Percentiles rank a stretch among this genome's conserved stretches.
Conservation (phyloP, 2,329 filamentous ascomycete genomes). For the Aspergillus tubingensis region DNA sequence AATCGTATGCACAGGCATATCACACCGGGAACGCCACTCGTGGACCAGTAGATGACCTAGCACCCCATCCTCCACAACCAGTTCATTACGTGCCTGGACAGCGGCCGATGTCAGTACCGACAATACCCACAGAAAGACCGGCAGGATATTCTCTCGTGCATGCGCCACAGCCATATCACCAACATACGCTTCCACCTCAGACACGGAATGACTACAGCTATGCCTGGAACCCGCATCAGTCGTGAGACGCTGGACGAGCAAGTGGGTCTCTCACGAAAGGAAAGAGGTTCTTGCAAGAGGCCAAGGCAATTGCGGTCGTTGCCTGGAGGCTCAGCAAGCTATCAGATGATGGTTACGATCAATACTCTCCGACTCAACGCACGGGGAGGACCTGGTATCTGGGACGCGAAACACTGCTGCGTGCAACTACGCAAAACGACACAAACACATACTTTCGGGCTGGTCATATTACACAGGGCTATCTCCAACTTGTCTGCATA, state of each 20-base stretch:
- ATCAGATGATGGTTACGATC: not conserved
- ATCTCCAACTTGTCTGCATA: not conserved
- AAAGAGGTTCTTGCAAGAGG: not conserved
- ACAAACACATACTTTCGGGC: not conserved
- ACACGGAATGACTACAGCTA: conserved; percentile 20
- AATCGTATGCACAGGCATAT: conserved; percentile 26
- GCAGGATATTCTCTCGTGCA: conserved; percentile 19
- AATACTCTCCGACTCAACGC: not conserved
- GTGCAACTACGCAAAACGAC: not conserved
- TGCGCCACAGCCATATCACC: conserved; percentile 16
- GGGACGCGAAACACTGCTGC: not conserved
- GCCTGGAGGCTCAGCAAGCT: not conserved
- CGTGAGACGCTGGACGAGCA: conserved; percentile 8
- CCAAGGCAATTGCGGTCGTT: not conserved
- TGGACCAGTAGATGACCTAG: conserved; percentile 17
- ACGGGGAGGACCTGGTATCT: not conserved
- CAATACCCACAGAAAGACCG: conserved; percentile 15
- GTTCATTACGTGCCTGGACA: conserved; percentile 20
- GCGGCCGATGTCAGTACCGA: conserved; percentile 25
- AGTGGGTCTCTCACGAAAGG: not conserved
- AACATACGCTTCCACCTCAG: conserved; percentile 13
- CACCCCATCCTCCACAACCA: conserved; percentile 16
- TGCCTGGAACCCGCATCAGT: conserved; percentile 20
- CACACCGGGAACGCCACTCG: conserved; percentile 15
- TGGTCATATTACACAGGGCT: not conserved